These are phyloP conservation scores for Pseudogymnoascus sp. DNA, from an alignment of 2,329 filamentous ascomycete species.

Conservation along the genomic window DNA sequence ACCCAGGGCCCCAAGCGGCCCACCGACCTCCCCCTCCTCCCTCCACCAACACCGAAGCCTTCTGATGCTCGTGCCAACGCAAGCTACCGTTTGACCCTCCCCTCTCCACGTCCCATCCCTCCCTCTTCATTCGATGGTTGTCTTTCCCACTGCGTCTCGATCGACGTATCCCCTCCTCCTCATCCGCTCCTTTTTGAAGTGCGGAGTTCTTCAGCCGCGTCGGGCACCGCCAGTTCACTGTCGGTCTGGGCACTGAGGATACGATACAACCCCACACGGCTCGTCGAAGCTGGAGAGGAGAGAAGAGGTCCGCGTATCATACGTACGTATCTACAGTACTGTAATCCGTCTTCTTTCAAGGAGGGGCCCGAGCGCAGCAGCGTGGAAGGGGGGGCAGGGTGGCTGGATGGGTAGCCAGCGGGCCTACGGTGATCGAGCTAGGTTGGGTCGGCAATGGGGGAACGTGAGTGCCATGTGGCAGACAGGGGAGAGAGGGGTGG, in stretches of 20 bases:
- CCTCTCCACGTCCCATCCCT: not conserved
- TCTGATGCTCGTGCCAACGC: not conserved
- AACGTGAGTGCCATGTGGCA: not conserved
- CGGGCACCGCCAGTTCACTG: no score
- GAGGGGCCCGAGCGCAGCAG: not conserved
- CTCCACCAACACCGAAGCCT: not conserved
- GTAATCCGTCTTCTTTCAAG: no score
- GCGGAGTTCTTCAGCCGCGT: not conserved
- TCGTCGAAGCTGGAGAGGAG: no score
- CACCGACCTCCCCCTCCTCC: no score
- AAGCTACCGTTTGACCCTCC: not conserved
- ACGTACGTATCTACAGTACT: no score
- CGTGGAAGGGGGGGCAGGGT: not conserved
- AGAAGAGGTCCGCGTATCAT: no score
- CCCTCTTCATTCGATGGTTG: not conserved
- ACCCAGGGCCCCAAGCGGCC: not conserved
- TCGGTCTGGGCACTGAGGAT: no score
- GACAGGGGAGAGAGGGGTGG: not conserved
- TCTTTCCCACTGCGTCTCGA: not conserved
- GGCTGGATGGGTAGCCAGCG: no score
- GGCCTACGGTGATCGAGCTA: not conserved
- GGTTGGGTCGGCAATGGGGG: not conserved
- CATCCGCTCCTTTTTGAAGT: not conserved
- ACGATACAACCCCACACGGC: not conserved
- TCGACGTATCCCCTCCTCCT: no score